Conservation (phyloP, 2,329 filamentous ascomycete species). For the Neonectria punicea region DNA sequence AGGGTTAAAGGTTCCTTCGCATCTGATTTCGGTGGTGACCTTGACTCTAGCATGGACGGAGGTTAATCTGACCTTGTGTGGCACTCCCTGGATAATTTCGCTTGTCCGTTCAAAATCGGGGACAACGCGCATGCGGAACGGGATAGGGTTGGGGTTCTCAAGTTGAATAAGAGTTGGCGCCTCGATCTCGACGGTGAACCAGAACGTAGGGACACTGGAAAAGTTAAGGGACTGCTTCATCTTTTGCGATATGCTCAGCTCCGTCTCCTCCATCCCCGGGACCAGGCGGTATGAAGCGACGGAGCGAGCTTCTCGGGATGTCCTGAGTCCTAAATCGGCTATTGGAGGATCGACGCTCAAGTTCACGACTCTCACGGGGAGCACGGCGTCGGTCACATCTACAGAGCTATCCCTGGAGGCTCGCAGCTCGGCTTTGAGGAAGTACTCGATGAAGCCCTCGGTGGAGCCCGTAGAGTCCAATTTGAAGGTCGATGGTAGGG, state of each 20-base stretch:
- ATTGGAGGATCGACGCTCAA: conserved; percentile 26
- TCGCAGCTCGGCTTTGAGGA: conserved; percentile 44
- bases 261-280: conserved; percentile 44
- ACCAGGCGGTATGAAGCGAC: conserved; percentile 43
- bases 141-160: conserved; percentile 35
- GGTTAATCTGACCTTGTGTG: conserved; percentile 29
- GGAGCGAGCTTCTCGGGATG: not conserved
- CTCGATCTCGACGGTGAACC: conserved; percentile 40
- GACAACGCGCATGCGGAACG: conserved; percentile 32
- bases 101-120: conserved; percentile 31
- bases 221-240: conserved; percentile 46
- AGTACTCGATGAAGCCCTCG: conserved; percentile 45
- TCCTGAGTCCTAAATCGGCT: conserved; percentile 22
- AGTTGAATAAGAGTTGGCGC: conserved; percentile 46
- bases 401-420: not conserved
- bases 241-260: conserved; percentile 48
- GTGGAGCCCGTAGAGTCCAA: not conserved
- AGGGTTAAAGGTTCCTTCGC: not conserved
- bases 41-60: conserved; percentile 3
- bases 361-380: conserved; percentile 39
- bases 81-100: conserved; percentile 17
- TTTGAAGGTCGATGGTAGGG: conserved; percentile 18
- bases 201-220: conserved; percentile 46
- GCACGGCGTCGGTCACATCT: conserved; percentile 21
- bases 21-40: not conserved